phyloP scores from a whole-genome alignment of 352 stramenopile genomes.

The Globisporangium solare region DNA sequence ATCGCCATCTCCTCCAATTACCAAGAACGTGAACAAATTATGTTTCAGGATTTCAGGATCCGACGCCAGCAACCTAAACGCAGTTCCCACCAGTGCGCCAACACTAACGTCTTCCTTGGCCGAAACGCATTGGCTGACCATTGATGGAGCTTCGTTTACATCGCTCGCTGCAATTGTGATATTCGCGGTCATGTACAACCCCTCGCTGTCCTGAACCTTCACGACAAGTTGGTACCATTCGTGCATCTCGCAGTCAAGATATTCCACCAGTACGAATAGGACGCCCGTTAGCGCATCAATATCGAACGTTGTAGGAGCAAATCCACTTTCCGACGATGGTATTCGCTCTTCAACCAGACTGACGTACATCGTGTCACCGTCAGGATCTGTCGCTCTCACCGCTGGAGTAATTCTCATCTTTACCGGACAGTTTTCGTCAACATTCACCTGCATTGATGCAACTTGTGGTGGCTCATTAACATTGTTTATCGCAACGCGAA shows the following conservation, averaged over 20 bases:
- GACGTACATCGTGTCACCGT: constrained; percentile 22
- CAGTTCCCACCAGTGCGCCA: not conserved
- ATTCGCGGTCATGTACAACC: constrained; percentile 13
- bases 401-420: constrained; percentile 13
- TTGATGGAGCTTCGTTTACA: constrained; percentile 26
- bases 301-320: constrained; percentile 27
- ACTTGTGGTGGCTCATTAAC: constrained; percentile 27
- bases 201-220: constrained; percentile 12
- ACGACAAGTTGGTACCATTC: constrained; percentile 2
- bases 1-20: constrained; percentile 1
- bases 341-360: constrained; percentile 19
- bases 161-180: constrained; percentile 22
- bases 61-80: constrained; percentile 4
- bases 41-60: constrained; percentile 4
- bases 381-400: constrained; percentile 22
- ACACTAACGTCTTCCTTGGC: constrained; percentile 16
- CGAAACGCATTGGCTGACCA: constrained; percentile 13
- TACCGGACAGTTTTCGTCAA: constrained; percentile 27
- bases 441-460: constrained; percentile 6
- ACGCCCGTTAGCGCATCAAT: constrained; percentile 34
- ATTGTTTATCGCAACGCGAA: constrained; percentile 22
- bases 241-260: constrained; percentile 33
- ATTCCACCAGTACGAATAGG: constrained; percentile 24
- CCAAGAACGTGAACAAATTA: not conserved
- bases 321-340: not conserved